Conservation (phyloP, 305 asterid species). For the Lippia alba region DNA sequence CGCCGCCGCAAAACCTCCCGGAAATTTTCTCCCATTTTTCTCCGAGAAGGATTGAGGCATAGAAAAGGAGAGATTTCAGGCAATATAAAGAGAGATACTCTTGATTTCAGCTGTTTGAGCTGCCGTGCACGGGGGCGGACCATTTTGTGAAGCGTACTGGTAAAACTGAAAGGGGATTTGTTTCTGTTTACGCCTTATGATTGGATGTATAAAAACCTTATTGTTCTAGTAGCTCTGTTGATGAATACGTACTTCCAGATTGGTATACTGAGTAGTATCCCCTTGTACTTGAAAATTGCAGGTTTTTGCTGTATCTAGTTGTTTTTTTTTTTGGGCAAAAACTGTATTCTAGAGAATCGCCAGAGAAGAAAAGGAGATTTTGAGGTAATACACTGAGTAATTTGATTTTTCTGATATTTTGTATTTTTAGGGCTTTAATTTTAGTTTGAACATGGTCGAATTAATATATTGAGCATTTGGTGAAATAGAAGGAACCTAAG, state of each 20-base stretch:
- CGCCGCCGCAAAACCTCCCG: constrained; percentile 28
- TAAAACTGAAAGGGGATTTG: background rate
- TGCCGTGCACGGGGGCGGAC: constrained; percentile 7
- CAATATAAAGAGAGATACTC: background rate
- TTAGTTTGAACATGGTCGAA: background rate
- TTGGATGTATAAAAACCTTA: too few species aligned
- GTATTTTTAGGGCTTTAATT: background rate
- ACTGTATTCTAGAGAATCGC: constrained; percentile 1
- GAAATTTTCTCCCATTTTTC: too few species aligned
- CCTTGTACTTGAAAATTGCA: background rate
- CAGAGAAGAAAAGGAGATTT: background rate
- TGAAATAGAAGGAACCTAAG: background rate
- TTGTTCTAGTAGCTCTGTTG: too few species aligned
- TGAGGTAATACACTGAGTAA: background rate
- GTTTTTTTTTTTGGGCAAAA: background rate
- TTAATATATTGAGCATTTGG: background rate
- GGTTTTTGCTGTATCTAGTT: background rate
- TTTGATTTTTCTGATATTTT: background rate
- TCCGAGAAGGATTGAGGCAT: background rate
- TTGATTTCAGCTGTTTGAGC: constrained; percentile 11
- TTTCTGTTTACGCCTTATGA: too few species aligned
- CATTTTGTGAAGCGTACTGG: constrained; percentile 9
- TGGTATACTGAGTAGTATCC: background rate
- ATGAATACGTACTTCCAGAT: too few species aligned
- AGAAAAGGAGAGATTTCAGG: background rate